Evolutionary conservation across 1,284 basidiomycete species (phyloP), one percentile per base, ranked within the genome.

Genomic region (Ceratobasidium sp.): DNA sequence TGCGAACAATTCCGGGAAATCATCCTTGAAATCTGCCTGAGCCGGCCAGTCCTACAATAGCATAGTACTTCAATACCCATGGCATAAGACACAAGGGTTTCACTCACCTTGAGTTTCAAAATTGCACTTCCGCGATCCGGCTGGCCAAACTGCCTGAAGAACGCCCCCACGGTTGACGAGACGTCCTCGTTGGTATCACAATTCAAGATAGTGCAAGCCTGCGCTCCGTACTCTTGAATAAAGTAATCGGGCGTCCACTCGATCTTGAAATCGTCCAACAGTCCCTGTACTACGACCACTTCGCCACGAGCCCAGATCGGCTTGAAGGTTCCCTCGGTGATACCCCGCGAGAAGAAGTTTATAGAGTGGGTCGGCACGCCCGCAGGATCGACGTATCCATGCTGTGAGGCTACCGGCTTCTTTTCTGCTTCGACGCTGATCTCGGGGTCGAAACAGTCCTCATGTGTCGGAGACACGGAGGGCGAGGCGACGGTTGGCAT

Each of bases 171-270:
- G 0, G 89, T 91, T 10, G 90, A 88, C 18, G 87, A 85, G 80
- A 88, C 88, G 81, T 90, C 92, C 62, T 85, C 83, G 74, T 95
- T 91, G 1, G 88, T 90, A 84, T 95, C 91, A 82, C 94, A 96
- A 82, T 97, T 93, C 23, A 94, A 87, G 62, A 96, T 91, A 66
- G 92, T 86, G 82, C 93, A 97, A 64, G 82, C 84, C 80, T 94
- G 91, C 33, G 85, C 83, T 6, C 90, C 92, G 83, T 93, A 94
- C 78, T 90, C 88, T 78, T 89, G 85, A 46, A 90, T 88, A 83
- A 98, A 96, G 81, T 91, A 92, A 67, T 93, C 89, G 0, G 97
- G 96, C 0, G 89, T 91, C 96, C 96, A 98, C 70, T 88, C 82
- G 77, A 92, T 83, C 79, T 88, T 87, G 84, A 96, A 92, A 80